Evolutionary conservation across 2,329 filamentous ascomycete genomes (phyloP).

Genomic region (Whalleya microplaca): DNA sequence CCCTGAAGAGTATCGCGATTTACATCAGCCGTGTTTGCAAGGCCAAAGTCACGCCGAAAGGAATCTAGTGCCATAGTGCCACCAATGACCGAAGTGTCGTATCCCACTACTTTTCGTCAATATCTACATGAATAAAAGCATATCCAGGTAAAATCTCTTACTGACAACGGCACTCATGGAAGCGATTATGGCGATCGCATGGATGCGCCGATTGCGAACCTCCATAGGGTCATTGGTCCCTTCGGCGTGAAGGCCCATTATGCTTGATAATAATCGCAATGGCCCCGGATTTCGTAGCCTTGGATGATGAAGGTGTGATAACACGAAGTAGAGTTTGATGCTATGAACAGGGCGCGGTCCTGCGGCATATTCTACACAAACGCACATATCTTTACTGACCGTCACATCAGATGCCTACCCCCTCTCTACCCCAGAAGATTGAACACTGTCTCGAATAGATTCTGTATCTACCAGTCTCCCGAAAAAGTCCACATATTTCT

Average conservation of each 20-base stretch:
- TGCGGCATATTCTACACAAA: not conserved
- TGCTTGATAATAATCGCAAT: not conserved
- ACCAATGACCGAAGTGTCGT: slow-evolving; percentile 45
- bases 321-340: not conserved
- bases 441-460: no score
- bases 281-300: not conserved
- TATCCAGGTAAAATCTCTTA: slow-evolving; percentile 11
- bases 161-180: slow-evolving; percentile 35
- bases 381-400: not conserved
- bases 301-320: not conserved
- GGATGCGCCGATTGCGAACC: slow-evolving; percentile 36
- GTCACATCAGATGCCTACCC: not conserved
- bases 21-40: slow-evolving; percentile 30
- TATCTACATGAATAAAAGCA: not conserved
- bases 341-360: not conserved
- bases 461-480: no score
- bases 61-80: slow-evolving; percentile 44
- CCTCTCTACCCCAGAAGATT: no score
- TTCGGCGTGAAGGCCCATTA: slow-evolving; percentile 17
- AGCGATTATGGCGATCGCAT: slow-evolving; percentile 31
- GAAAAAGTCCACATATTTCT: no score
- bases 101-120: slow-evolving; percentile 35
- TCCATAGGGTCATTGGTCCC: slow-evolving; percentile 30
- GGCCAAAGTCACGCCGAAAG: slow-evolving; percentile 42
- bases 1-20: slow-evolving; percentile 40